Evolutionary conservation across 768 basidiomycete genomes (phyloP).

Genomic region (Asterophora lycoperdoides): DNA sequence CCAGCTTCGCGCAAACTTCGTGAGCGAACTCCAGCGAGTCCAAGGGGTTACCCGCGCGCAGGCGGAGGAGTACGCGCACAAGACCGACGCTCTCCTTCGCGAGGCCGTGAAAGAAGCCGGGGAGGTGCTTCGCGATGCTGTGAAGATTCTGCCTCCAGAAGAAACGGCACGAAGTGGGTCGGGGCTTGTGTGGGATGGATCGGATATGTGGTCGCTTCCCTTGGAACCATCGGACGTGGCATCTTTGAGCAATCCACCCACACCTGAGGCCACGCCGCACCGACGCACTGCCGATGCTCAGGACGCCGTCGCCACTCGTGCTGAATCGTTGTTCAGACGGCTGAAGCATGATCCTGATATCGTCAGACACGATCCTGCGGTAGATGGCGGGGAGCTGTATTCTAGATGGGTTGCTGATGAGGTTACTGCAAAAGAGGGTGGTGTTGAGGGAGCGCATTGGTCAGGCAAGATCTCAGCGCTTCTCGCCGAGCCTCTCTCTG

Average conservation of each 20-base stretch:
- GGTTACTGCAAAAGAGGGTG: constrained; percentile 50
- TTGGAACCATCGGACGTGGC: constrained; percentile 25
- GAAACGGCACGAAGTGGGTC: constrained; percentile 27
- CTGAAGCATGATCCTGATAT: constrained; percentile 73
- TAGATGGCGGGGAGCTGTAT: constrained; percentile 55
- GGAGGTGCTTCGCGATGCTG: constrained; percentile 80
- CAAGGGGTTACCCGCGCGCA: constrained; percentile 72
- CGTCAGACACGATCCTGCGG: constrained; percentile 70
- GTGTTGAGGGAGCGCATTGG: constrained; percentile 59
- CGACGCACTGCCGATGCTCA: constrained; percentile 33
- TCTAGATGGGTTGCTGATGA: constrained; percentile 51
- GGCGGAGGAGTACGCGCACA: constrained; percentile 82
- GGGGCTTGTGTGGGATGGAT: constrained; percentile 75
- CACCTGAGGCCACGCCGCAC: constrained; percentile 19
- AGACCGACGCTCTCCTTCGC: constrained; percentile 59
- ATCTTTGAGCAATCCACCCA: constrained; percentile 1
- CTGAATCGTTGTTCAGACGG: constrained; percentile 70
- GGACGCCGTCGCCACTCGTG: constrained; percentile 64
- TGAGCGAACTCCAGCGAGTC: constrained; percentile 65
- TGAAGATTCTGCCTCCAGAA: constrained; percentile 89
- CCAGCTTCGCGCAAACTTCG: constrained; percentile 59
- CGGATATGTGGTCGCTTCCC: constrained; percentile 82
- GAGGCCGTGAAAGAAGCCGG: constrained; percentile 78
- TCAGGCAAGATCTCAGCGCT: constrained; percentile 42
- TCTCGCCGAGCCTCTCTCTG: constrained; percentile 48